Conservation (phyloP, 2,329 filamentous ascomycete genomes). For the Penicillium sp. region DNA sequence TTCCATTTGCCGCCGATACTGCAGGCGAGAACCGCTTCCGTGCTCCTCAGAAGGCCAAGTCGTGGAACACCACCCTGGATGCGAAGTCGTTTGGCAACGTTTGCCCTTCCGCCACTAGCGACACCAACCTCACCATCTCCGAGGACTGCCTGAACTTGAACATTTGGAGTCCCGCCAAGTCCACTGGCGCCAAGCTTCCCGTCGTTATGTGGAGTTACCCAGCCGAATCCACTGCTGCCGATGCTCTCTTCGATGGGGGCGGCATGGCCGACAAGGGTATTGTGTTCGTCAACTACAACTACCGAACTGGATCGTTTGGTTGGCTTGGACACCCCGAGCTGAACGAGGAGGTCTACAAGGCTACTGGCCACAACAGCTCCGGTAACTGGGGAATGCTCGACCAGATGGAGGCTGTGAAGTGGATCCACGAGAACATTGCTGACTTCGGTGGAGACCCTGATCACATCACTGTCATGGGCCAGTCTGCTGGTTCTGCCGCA, state of each 20-base stretch:
- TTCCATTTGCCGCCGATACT: not conserved
- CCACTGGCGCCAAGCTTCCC: not conserved
- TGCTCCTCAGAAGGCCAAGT: not conserved
- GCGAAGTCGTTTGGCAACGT: not conserved
- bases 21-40: not conserved
- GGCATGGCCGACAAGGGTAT: constrained; percentile 1
- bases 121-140: not conserved
- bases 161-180: constrained; percentile 3
- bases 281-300: constrained; percentile 4
- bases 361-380: not conserved
- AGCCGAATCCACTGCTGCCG: not conserved
- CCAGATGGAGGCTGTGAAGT: constrained; percentile 1
- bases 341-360: not conserved
- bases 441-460: constrained; percentile 1
- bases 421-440: not conserved
- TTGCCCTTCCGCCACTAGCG: not conserved
- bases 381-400: constrained; percentile 2
- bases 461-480: constrained; percentile 3
- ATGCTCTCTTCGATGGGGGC: not conserved
- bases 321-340: constrained; percentile 1
- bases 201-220: constrained; percentile 5
- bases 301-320: constrained; percentile 1
- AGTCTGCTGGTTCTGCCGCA: constrained; percentile 2
- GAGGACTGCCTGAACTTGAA: constrained; percentile 3
- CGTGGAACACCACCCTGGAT: not conserved